Conservation (phyloP, 345 rosid genomes). For the Aethionema arabicum region DNA sequence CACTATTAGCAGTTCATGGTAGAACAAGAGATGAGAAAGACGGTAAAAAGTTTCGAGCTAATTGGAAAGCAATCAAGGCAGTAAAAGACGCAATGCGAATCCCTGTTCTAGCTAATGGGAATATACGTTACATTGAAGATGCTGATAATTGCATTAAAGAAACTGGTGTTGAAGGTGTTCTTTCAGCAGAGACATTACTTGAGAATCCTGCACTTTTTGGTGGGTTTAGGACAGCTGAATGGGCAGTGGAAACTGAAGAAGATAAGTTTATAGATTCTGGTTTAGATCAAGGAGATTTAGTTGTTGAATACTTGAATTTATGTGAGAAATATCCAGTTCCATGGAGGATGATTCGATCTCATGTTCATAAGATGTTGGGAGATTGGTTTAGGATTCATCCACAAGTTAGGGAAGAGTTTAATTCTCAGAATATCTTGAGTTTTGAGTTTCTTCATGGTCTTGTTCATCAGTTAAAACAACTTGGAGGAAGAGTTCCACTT, state of each 20-base stretch:
- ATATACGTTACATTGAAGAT: constrained; percentile 80
- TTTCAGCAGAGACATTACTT: constrained; percentile 93
- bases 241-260: constrained; percentile 47
- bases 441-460: constrained; percentile 74
- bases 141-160: constrained; percentile 59
- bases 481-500: constrained; percentile 71
- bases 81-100: constrained; percentile 67
- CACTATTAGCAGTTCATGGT: constrained; percentile 88
- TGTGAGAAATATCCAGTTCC: constrained; percentile 91
- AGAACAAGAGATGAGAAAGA: constrained; percentile 87
- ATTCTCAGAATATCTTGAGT: constrained; percentile 63
- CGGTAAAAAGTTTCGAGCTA: constrained; percentile 74
- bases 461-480: constrained; percentile 61
- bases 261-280: constrained; percentile 45
- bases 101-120: constrained; percentile 95
- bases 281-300: constrained; percentile 72
- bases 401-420: constrained; percentile 70
- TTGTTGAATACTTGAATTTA: constrained; percentile 72
- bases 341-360: constrained; percentile 91
- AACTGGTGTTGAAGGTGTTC: constrained; percentile 88
- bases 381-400: constrained; percentile 87
- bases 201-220: constrained; percentile 92
- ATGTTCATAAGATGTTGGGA: constrained; percentile 84
- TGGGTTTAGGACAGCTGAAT: constrained; percentile 72
- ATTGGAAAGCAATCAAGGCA: constrained; percentile 81